Evolutionary conservation across 352 stramenopile genomes (phyloP).

Genomic region (Pythium vanterpoolii): DNA sequence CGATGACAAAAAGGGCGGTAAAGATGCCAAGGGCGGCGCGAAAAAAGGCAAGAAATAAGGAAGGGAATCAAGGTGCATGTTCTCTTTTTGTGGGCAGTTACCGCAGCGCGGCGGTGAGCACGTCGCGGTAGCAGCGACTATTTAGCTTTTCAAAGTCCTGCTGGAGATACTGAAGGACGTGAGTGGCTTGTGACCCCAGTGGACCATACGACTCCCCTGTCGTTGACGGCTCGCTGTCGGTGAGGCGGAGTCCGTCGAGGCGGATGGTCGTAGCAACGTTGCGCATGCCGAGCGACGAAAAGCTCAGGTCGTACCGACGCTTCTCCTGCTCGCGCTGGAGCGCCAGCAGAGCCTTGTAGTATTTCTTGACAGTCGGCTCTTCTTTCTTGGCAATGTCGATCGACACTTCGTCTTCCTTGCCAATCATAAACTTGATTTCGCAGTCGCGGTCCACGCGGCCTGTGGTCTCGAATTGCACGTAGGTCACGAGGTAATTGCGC

Average conservation of each 20-base stretch:
- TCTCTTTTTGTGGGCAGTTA: too few relatives aligned
- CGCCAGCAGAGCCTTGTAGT: slow-evolving; percentile 57
- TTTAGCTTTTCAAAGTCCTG: slow-evolving; percentile 37
- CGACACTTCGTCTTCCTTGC: slow-evolving; percentile 35
- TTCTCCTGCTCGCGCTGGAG: slow-evolving; percentile 37
- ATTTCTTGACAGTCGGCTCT: slow-evolving; percentile 24
- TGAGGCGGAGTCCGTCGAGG: slow-evolving; percentile 15
- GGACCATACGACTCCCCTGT: slow-evolving; percentile 18
- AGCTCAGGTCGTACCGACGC: slow-evolving; percentile 40
- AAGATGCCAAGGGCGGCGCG: slow-evolving; percentile 32
- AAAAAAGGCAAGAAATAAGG: slow-evolving; percentile 75
- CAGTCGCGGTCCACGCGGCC: slow-evolving; percentile 49
- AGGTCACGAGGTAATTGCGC: slow-evolving; percentile 36
- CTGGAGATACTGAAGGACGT: slow-evolving; percentile 35
- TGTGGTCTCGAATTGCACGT: slow-evolving; percentile 46
- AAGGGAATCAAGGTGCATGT: not conserved
- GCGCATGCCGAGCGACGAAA: slow-evolving; percentile 34
- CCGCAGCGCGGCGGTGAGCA: slow-evolving; percentile 23
- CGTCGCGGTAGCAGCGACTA: slow-evolving; percentile 43
- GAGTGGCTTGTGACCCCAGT: slow-evolving; percentile 34
- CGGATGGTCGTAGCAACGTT: slow-evolving; percentile 35
- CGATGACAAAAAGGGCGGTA: slow-evolving; percentile 66
- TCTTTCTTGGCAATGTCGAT: slow-evolving; percentile 52
- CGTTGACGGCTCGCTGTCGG: slow-evolving; percentile 22
- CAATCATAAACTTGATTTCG: slow-evolving; percentile 58